A percentile compares a stretch with the other conserved stretches of the same genome.
phyloP scores from a whole-genome alignment of 2,329 filamentous ascomycete species.

The Trichophaea hybrida region DNA sequence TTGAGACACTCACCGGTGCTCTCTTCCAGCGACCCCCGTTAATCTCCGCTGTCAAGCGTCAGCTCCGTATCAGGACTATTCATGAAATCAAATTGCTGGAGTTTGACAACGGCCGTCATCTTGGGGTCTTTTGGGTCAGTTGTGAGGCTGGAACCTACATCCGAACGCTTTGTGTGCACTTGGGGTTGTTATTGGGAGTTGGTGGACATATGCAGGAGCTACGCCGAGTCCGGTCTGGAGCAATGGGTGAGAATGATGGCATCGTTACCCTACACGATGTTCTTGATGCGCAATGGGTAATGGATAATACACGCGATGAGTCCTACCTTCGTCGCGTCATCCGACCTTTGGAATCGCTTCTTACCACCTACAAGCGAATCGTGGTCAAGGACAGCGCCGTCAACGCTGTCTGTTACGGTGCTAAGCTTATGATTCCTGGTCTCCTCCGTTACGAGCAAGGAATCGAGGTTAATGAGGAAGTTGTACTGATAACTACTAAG shows the following conservation, averaged over 20 bases:
- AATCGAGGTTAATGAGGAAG: slow-evolving; percentile 90
- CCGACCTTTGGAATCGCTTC: slow-evolving; percentile 76
- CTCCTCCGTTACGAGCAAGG: slow-evolving; percentile 80
- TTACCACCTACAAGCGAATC: slow-evolving; percentile 87
- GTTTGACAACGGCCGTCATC: slow-evolving; percentile 95
- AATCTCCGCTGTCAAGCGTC: slow-evolving; percentile 97
- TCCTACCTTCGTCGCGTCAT: slow-evolving; percentile 83
- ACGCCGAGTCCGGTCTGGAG: slow-evolving; percentile 79
- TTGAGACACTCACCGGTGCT: slow-evolving; percentile 91
- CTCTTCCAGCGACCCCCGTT: slow-evolving; percentile 93
- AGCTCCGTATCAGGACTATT: slow-evolving; percentile 94
- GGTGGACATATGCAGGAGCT: slow-evolving; percentile 98
- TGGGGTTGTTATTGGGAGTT: slow-evolving; percentile 63
- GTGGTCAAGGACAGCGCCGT: slow-evolving; percentile 95
- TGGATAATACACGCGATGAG: slow-evolving; percentile 93
- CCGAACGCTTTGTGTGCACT: slow-evolving; percentile 89
- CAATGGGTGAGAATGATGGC: slow-evolving; percentile 80
- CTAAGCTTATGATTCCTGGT: slow-evolving; percentile 97
- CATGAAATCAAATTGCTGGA: slow-evolving; percentile 94
- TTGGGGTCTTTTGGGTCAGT: slow-evolving; percentile 98
- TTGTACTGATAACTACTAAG: slow-evolving; percentile 97
- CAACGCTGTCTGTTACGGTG: slow-evolving; percentile 96
- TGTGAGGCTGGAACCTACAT: slow-evolving; percentile 99
- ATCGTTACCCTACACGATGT: slow-evolving; percentile 93
- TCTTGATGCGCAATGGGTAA: slow-evolving; percentile 86